Percentiles rank a stretch among this genome's conserved stretches.
phyloP scores from a whole-genome alignment of 768 basidiomycete species.

The Mycena rosella region DNA sequence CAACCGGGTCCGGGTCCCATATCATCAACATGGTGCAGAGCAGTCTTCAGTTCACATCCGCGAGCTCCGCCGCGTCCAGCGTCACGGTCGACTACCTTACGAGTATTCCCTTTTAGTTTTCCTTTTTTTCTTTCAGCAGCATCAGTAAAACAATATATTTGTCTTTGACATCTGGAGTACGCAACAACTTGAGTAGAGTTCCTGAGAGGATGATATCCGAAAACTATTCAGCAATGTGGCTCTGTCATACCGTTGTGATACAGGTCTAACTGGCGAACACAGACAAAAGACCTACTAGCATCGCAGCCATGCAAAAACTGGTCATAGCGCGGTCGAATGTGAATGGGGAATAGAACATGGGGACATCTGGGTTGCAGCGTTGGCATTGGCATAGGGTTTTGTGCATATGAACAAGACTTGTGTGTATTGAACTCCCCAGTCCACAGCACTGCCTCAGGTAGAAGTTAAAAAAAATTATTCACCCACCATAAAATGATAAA shows the following conservation, averaged over 20 bases:
- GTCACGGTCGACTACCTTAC: too few relatives aligned
- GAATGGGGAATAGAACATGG: not conserved
- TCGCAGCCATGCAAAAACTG: constrained; percentile 4
- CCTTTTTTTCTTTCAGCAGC: not conserved
- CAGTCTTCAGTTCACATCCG: constrained; percentile 1
- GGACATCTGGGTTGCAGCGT: not conserved
- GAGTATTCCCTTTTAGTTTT: constrained; percentile 19
- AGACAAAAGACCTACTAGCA: constrained; percentile 5
- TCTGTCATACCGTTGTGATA: not conserved
- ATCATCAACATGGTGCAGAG: constrained; percentile 20
- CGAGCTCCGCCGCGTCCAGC: not conserved
- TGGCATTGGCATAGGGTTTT: constrained; percentile 2
- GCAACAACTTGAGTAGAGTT: constrained; percentile 6
- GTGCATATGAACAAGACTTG: not conserved
- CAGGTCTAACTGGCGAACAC: constrained; percentile 7
- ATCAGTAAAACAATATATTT: constrained; percentile 13
- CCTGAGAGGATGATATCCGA: constrained; percentile 6
- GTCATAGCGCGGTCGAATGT: not conserved
- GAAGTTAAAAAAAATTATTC: too few relatives aligned
- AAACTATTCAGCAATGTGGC: constrained; percentile 1
- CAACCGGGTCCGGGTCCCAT: constrained; percentile 1
- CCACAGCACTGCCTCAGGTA: not conserved
- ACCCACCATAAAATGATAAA: too few relatives aligned
- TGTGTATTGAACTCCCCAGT: constrained; percentile 1
- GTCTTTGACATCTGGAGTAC: constrained; percentile 11